Percentiles rank a stretch among this genome's conserved stretches.
Evolutionary conservation across 352 stramenopile genomes (phyloP).

Genomic region (Pythium phragmitis): DNA sequence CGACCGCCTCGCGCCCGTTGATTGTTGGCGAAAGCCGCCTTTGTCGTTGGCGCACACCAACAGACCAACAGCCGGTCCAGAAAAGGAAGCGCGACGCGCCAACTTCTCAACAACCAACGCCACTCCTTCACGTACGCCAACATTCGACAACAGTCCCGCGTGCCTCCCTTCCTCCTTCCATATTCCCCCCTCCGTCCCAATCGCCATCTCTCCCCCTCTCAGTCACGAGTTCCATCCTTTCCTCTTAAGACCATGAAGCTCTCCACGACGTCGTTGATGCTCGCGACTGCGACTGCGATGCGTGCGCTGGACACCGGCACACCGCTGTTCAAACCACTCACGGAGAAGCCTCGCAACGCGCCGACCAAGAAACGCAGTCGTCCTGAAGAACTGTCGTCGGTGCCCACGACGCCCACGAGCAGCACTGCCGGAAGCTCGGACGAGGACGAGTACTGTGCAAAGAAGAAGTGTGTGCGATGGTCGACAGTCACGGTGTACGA

Average conservation of each 20-base stretch:
- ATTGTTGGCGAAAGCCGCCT: conserved; percentile 17
- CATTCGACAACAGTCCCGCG: conserved; percentile 7
- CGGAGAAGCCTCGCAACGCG: conserved; percentile 6
- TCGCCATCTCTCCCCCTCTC: neutral
- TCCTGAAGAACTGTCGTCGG: conserved; percentile 1
- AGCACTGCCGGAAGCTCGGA: conserved; percentile 1
- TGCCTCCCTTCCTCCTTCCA: conserved; percentile 1
- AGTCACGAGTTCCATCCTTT: neutral
- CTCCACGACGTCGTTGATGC: conserved; percentile 14
- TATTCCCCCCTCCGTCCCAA: neutral
- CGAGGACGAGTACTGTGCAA: conserved; percentile 7
- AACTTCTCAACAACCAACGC: neutral
- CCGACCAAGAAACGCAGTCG: conserved; percentile 19
- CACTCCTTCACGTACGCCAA: conserved; percentile 9
- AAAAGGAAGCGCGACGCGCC: conserved; percentile 24
- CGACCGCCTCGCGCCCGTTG: conserved; percentile 8
- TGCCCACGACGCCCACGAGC: neutral
- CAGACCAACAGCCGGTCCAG: conserved; percentile 32
- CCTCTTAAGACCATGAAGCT: neutral
- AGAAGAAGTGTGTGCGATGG: conserved; percentile 34
- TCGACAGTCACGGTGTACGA: conserved; percentile 48
- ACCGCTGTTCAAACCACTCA: conserved; percentile 11
- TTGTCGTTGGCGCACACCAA: conserved; percentile 21
- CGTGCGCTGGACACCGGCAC: conserved; percentile 9
- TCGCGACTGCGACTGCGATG: conserved; percentile 21